These are phyloP conservation scores for Candida manassasensis DNA, from an alignment of 805 yeast genomes.

Conservation along the genomic window DNA sequence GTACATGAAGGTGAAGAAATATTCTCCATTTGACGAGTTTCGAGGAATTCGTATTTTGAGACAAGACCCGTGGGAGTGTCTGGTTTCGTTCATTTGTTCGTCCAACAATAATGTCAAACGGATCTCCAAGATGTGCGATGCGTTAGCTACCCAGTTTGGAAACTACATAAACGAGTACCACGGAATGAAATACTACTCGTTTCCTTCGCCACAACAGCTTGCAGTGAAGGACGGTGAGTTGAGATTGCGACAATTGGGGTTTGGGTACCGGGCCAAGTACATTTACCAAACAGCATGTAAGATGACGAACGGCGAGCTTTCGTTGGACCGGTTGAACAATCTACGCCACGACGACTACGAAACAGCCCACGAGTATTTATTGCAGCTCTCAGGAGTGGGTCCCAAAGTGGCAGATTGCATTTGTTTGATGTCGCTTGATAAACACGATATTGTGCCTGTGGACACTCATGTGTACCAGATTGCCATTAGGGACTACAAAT, in stretches of 20 bases:
- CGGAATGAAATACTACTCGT: conserved; percentile 58
- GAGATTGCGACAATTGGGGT: conserved; percentile 49
- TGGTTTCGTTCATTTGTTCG: conserved; percentile 86
- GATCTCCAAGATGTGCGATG: conserved; percentile 88
- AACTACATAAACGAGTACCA: conserved; percentile 46
- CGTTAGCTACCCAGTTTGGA: conserved; percentile 69
- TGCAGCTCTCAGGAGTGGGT: conserved; percentile 81
- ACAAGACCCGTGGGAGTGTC: conserved; percentile 97
- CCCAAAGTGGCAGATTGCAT: conserved; percentile 98
- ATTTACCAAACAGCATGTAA: conserved; percentile 70
- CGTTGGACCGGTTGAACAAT: conserved; percentile 31
- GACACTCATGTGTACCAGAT: conserved; percentile 94
- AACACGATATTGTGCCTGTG: conserved; percentile 85
- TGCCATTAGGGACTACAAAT: conserved; percentile 75
- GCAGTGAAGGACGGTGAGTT: conserved; percentile 31
- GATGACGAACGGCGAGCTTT: conserved; percentile 35
- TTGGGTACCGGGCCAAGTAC: conserved; percentile 91
- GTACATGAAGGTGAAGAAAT: conserved; percentile 35
- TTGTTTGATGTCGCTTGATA: conserved; percentile 83
- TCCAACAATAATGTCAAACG: conserved; percentile 94
- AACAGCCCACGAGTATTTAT: conserved; percentile 53
- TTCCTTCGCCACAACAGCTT: conserved; percentile 64
- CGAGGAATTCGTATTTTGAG: conserved; percentile 78
- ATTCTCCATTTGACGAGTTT: conserved; percentile 34
- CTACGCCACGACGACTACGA: conserved; percentile 46